Conservation (phyloP, 2,329 filamentous ascomycete species). For the Colletotrichum orbiculare region DNA sequence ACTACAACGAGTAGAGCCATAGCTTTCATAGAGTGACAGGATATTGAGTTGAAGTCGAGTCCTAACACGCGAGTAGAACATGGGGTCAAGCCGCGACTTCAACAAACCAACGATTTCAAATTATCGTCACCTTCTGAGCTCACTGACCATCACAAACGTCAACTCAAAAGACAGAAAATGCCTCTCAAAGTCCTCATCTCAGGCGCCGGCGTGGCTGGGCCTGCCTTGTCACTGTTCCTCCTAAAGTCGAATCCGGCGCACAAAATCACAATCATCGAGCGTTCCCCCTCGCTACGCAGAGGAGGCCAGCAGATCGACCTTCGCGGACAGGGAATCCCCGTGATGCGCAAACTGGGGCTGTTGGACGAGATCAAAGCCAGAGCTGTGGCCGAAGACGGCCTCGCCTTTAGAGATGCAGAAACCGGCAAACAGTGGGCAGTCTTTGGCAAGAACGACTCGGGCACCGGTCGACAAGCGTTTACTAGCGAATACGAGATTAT, state of each 20-base stretch:
- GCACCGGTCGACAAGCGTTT: conserved; percentile 48
- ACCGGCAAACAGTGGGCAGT: conserved; percentile 50
- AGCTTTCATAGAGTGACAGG: no score
- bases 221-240: conserved; percentile 40
- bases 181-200: conserved; percentile 42
- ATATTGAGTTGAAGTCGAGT: no score
- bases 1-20: no score
- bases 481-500: conserved; percentile 66
- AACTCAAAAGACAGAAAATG: conserved; percentile 33
- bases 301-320: conserved; percentile 59
- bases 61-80: no score
- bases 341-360: conserved; percentile 53
- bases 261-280: conserved; percentile 56
- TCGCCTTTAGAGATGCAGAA: conserved; percentile 55
- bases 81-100: no score
- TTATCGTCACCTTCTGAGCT: no score
- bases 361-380: conserved; percentile 47
- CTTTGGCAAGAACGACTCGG: conserved; percentile 51
- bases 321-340: conserved; percentile 52
- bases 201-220: conserved; percentile 55
- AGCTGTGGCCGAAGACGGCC: conserved; percentile 58
- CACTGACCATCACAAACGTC: no score
- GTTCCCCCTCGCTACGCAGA: conserved; percentile 48
- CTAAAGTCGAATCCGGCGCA: conserved; percentile 45
- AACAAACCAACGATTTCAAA: no score